These are phyloP conservation scores for Pestalotiopsis sp. DNA, from an alignment of 2,329 filamentous ascomycete species.

Conservation along the genomic window DNA sequence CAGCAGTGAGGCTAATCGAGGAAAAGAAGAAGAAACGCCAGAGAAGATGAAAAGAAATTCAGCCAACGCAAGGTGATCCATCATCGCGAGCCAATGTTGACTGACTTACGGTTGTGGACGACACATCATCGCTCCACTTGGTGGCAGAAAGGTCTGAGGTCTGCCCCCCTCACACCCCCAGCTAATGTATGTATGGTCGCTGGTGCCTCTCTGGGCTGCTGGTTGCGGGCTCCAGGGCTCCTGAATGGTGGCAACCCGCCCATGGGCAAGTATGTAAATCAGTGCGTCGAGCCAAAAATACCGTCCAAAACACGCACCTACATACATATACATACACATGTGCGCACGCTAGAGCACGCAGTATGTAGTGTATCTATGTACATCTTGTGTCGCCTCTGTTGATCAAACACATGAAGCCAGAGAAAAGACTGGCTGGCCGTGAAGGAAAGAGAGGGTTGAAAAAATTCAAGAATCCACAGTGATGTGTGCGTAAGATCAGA, in stretches of 20 bases:
- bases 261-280: not conserved
- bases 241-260: not conserved
- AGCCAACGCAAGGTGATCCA: not conserved
- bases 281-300: not conserved
- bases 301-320: not conserved
- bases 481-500: slow-evolving; percentile 13
- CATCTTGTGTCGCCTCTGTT: not conserved
- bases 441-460: not conserved
- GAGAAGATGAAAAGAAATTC: not conserved
- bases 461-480: not conserved
- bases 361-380: not conserved
- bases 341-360: no score
- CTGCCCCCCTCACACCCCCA: not conserved
- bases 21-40: not conserved
- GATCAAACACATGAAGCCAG: not conserved
- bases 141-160: not conserved
- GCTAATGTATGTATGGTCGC: not conserved
- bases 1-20: not conserved
- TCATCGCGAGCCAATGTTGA: not conserved
- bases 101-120: not conserved
- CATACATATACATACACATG: no score
- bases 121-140: slow-evolving; percentile 3
- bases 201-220: no score
- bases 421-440: not conserved
- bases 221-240: not conserved